Evolutionary conservation across 2,329 filamentous ascomycete species (phyloP), one percentile per base, ranked within the genome.

Genomic region (Drechslerella coelobrocha): DNA sequence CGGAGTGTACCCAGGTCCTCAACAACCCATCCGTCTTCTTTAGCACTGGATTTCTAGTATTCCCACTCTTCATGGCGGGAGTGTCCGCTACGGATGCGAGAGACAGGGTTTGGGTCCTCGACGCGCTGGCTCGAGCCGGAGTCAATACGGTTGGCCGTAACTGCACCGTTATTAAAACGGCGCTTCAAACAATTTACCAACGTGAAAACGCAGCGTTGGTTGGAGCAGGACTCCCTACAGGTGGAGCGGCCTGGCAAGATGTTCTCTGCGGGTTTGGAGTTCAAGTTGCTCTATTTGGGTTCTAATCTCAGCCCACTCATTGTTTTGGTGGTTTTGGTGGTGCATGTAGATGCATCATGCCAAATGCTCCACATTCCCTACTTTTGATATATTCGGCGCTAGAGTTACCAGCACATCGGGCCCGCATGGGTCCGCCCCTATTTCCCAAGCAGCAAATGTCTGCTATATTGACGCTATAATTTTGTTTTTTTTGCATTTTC

Each of bases 1-100:
- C 66, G 29, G 66, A 71, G 50, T 63, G 53, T 39, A 53, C 29
- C 19, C 66, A 60, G 23, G 53, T 71, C 19, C 48, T 71, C 9
- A 71, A 45, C 39, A 2, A 77, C 78, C 17, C 76, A 76, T 1
- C 77, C 77, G 2, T 78, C 79, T 9, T 77, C 79, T 12, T 79
- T 82, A 47, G 78, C 79, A 14, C 79, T 4, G 66, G 81, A 21
- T 82, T 82, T 61, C 75, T 83, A 2, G 78, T 83, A 1, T 85
- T 85, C 69, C 83, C 84, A 0, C 73, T 85, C 0, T 85, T 86
- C 74, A 80, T 86, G 65, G 82, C 83, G 0, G 84, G 83, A 2
- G 79, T 81, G 17, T 80, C 81, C 9, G 77, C 79, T 1, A 77
- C 75, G 0, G 78, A 80, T 23, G 77, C 77, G 7, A 77, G 77